Percentiles rank a stretch among this genome's conserved stretches.
Evolutionary conservation across 2,329 filamentous ascomycete genomes (phyloP).

Genomic region (Colletotrichum chrysophilum): DNA sequence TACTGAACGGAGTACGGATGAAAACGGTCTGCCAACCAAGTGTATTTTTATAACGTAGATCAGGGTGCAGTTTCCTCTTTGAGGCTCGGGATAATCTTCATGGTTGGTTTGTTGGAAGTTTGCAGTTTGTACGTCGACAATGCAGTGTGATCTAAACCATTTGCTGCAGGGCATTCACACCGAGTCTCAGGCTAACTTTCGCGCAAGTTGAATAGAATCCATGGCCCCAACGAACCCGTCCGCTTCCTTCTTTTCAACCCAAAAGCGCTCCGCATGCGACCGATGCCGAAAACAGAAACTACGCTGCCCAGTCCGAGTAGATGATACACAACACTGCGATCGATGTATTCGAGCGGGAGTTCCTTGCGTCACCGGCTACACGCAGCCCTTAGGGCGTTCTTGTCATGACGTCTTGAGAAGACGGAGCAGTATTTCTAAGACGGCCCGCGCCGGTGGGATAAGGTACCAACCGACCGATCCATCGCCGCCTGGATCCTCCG

Average conservation of each 20-base stretch:
- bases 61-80: neutral
- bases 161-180: neutral
- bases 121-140: neutral
- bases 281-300: neutral
- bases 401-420: neutral
- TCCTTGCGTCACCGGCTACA: neutral
- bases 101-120: neutral
- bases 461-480: neutral
- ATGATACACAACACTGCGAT: neutral
- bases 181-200: neutral
- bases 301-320: neutral
- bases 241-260: neutral
- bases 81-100: neutral
- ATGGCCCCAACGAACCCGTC: neutral
- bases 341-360: neutral
- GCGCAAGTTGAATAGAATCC: neutral
- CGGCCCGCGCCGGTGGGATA: neutral
- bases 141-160: neutral
- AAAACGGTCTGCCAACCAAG: neutral
- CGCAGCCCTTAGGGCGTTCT: neutral
- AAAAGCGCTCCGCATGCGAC: neutral
- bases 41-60: neutral
- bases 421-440: neutral
- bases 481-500: neutral
- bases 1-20: neutral